phyloP scores from a whole-genome alignment of 345 rosid genomes.

The Zanthoxylum bungeanum region DNA sequence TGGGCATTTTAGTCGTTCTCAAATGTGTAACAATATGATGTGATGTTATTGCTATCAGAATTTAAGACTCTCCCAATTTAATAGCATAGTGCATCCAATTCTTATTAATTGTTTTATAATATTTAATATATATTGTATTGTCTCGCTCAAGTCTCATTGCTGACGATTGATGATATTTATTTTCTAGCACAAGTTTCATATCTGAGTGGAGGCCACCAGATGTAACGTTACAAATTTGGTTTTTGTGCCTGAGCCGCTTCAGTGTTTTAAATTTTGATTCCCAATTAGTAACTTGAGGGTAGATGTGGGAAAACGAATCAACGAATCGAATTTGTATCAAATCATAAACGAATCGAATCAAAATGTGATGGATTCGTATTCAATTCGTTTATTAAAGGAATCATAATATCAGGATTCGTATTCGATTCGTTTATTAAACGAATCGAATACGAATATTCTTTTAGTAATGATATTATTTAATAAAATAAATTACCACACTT shows the following conservation, averaged over 20 bases:
- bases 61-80: conserved; percentile 6
- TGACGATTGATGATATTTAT: background rate
- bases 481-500: too few relatives aligned
- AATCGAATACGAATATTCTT: too few relatives aligned
- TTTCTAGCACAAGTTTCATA: background rate
- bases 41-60: conserved; percentile 8
- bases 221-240: background rate
- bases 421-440: too few relatives aligned
- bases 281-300: too few relatives aligned
- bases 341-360: too few relatives aligned
- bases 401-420: too few relatives aligned
- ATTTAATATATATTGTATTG: background rate
- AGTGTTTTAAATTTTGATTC: background rate
- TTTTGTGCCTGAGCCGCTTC: background rate
- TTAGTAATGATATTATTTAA: too few relatives aligned
- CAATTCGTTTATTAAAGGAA: too few relatives aligned
- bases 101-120: background rate
- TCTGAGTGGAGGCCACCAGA: background rate
- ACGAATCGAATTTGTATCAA: too few relatives aligned
- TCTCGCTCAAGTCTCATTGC: background rate
- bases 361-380: too few relatives aligned
- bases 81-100: background rate
- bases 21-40: background rate
- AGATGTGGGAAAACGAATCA: too few relatives aligned
- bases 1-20: too few relatives aligned